phyloP scores from a whole-genome alignment of 2,329 filamentous ascomycete genomes.

The Biscogniauxia mediterranea region DNA sequence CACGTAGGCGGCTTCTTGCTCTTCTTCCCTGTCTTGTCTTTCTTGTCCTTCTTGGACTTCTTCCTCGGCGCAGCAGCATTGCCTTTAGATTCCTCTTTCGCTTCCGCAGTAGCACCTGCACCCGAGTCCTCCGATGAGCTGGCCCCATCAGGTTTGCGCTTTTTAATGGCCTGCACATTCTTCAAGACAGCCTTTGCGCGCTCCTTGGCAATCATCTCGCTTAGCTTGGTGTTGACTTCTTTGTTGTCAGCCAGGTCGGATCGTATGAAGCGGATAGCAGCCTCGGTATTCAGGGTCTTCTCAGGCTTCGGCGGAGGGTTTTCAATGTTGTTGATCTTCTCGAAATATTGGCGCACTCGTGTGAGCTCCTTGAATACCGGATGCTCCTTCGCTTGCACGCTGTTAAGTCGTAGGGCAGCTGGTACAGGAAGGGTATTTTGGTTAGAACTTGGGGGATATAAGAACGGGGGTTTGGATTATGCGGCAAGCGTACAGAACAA shows the following conservation, averaged over 20 bases:
- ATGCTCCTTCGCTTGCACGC: slow-evolving; percentile 78
- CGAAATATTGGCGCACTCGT: slow-evolving; percentile 86
- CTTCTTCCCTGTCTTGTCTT: slow-evolving; percentile 24
- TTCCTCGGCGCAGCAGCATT: slow-evolving; percentile 39
- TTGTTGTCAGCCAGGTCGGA: slow-evolving; percentile 65
- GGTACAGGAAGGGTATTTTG: slow-evolving; percentile 5
- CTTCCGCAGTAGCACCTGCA: slow-evolving; percentile 17
- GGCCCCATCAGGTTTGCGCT: slow-evolving; percentile 31
- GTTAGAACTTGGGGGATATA: background rate
- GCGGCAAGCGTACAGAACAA: slow-evolving; percentile 66
- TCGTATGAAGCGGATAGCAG: slow-evolving; percentile 78
- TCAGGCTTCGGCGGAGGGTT: slow-evolving; percentile 54
- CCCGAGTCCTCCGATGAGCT: slow-evolving; percentile 19
- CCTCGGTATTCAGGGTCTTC: slow-evolving; percentile 66
- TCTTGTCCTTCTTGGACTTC: slow-evolving; percentile 37
- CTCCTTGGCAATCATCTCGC: slow-evolving; percentile 57
- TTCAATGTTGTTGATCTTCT: slow-evolving; percentile 82
- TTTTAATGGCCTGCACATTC: slow-evolving; percentile 36
- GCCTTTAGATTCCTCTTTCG: slow-evolving; percentile 42
- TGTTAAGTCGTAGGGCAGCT: slow-evolving; percentile 75
- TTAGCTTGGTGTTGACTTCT: slow-evolving; percentile 49
- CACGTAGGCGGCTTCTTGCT: background rate
- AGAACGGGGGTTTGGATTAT: background rate
- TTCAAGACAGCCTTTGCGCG: slow-evolving; percentile 51
- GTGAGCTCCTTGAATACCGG: slow-evolving; percentile 82